phyloP scores from a whole-genome alignment of 129 eudicot genomes.

The Centrapalus pauciflorus region DNA sequence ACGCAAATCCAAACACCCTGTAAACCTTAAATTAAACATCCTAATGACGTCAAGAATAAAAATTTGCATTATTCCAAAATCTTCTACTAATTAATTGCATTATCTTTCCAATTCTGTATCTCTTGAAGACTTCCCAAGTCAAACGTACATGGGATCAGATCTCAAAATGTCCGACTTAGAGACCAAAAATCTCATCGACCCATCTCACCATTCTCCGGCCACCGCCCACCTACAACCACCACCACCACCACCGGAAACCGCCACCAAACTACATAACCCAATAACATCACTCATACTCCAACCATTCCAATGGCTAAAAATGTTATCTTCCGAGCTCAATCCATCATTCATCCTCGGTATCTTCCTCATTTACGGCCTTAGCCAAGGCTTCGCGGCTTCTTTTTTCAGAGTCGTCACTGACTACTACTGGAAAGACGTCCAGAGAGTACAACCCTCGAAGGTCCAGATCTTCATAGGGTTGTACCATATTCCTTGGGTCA shows the following conservation, averaged over 20 bases:
- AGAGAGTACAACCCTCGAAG: constrained; percentile 42
- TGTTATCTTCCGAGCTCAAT: constrained; percentile 34
- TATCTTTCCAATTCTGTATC: neutral
- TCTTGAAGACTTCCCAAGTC: constrained; percentile 22
- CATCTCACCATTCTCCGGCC: constrained; percentile 16
- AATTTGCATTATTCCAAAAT: neutral
- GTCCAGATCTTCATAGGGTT: constrained; percentile 47
- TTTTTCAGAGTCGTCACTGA: constrained; percentile 47
- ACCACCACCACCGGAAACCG: constrained; percentile 21
- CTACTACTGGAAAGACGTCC: constrained; percentile 68
- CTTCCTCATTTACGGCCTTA: constrained; percentile 48
- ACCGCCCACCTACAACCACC: constrained; percentile 23
- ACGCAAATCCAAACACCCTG: no score
- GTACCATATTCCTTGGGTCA: constrained; percentile 53
- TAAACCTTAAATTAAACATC: no score
- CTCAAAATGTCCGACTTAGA: constrained; percentile 31
- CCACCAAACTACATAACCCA: constrained; percentile 5
- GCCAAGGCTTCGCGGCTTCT: constrained; percentile 39
- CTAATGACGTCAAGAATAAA: no score
- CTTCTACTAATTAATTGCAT: neutral
- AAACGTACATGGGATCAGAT: constrained; percentile 20
- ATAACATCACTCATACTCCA: constrained; percentile 31
- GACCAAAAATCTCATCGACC: constrained; percentile 34
- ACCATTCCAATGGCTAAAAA: constrained; percentile 54
- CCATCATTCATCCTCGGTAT: constrained; percentile 50